phyloP scores from a whole-genome alignment of 1,284 basidiomycete genomes.

The Sparassis latifolia region DNA sequence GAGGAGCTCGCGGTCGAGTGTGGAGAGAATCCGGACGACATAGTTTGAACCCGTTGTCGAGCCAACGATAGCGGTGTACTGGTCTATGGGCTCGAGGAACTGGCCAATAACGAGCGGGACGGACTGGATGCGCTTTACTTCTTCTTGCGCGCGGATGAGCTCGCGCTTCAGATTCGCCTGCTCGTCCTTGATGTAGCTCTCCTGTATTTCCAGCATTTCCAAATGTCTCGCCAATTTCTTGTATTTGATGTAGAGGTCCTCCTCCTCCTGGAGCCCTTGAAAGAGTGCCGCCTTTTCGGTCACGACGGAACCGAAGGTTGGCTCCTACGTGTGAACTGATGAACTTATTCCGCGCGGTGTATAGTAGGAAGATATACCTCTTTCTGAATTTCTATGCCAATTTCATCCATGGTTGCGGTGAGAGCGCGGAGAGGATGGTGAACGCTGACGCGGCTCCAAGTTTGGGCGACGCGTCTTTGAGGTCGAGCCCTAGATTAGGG shows the following conservation, averaged over 20 bases:
- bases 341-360: no score
- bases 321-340: slow-evolving; percentile 52
- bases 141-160: slow-evolving; percentile 96
- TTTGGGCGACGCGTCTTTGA: slow-evolving; percentile 12
- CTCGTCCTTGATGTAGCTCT: slow-evolving; percentile 99
- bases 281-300: slow-evolving; percentile 84
- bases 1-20: slow-evolving; percentile 93
- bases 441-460: slow-evolving; percentile 49
- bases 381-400: slow-evolving; percentile 80
- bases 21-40: slow-evolving; percentile 96
- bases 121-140: slow-evolving; percentile 98
- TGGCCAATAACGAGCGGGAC: slow-evolving; percentile 99
- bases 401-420: slow-evolving; percentile 58
- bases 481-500: not conserved
- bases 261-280: slow-evolving; percentile 86
- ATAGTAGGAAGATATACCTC: slow-evolving; percentile 48
- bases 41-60: slow-evolving; percentile 99
- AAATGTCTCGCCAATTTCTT: slow-evolving; percentile 90
- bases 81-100: slow-evolving; percentile 98
- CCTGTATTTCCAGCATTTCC: slow-evolving; percentile 92
- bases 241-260: slow-evolving; percentile 93
- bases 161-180: slow-evolving; percentile 97
- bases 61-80: slow-evolving; percentile 95
- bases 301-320: slow-evolving; percentile 82
- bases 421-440: slow-evolving; percentile 12